Conservation (phyloP, 2,329 filamentous ascomycete genomes). For the Microdochium bolleyi region DNA sequence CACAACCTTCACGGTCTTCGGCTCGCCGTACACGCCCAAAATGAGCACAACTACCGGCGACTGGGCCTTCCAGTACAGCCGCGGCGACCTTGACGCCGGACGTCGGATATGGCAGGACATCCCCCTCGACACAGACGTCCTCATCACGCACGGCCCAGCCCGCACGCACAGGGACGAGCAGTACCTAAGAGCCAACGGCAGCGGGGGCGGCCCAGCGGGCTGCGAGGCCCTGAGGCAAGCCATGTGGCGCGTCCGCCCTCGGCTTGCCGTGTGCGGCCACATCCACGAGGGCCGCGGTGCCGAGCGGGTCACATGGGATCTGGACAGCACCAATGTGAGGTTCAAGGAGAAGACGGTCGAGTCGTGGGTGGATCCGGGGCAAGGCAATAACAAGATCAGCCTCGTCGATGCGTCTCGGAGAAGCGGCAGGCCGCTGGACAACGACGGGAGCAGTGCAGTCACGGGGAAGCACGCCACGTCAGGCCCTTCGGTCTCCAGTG, state of each 20-base stretch:
- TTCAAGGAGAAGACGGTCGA: constrained; percentile 33
- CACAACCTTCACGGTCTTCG: constrained; percentile 60
- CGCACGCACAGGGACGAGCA: constrained; percentile 48
- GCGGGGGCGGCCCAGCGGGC: constrained; percentile 34
- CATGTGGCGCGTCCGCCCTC: constrained; percentile 54
- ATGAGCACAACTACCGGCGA: constrained; percentile 26
- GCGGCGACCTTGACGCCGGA: constrained; percentile 5
- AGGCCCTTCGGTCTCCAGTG: background rate
- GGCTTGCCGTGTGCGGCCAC: constrained; percentile 63
- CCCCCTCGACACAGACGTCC: constrained; percentile 53
- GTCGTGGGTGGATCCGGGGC: constrained; percentile 52
- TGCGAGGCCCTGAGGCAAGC: constrained; percentile 51
- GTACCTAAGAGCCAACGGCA: background rate
- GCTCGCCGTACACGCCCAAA: constrained; percentile 59
- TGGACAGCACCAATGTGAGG: constrained; percentile 25
- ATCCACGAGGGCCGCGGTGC: constrained; percentile 61
- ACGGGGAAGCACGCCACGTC: too few relatives aligned
- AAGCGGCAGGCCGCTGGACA: constrained; percentile 32
- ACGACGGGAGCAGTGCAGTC: constrained; percentile 29
- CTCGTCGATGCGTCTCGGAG: constrained; percentile 51
- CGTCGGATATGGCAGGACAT: constrained; percentile 49
- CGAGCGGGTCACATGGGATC: constrained; percentile 54
- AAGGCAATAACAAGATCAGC: constrained; percentile 48
- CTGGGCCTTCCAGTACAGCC: constrained; percentile 62
- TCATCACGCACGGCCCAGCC: constrained; percentile 66